Percentiles rank a stretch among this genome's conserved stretches.
Conservation (phyloP, 306 rosid genomes). For the Prunus mongolica region DNA sequence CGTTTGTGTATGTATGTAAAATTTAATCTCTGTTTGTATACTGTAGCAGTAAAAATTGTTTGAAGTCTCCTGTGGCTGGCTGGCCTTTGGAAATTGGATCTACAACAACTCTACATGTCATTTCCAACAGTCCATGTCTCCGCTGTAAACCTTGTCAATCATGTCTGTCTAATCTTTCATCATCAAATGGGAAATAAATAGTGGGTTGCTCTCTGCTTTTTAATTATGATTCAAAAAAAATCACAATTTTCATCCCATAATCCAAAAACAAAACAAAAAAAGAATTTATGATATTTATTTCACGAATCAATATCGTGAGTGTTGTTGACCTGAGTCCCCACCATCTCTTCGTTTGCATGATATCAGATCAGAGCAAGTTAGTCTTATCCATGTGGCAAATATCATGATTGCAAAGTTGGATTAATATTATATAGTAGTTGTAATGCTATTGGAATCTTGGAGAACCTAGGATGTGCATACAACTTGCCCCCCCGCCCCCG, state of each 20-base stretch:
- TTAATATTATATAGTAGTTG: neutral
- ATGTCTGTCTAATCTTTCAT: neutral
- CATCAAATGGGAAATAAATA: neutral
- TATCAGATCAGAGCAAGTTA: neutral
- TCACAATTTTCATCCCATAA: neutral
- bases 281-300: neutral
- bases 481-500: neutral
- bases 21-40: too few species aligned
- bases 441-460: neutral
- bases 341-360: neutral
- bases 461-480: neutral
- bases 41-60: too few species aligned
- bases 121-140: neutral
- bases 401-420: constrained; percentile 8
- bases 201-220: neutral
- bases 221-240: neutral
- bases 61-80: neutral
- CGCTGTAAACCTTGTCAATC: neutral
- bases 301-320: neutral
- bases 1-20: too few species aligned
- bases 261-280: neutral
- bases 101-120: neutral
- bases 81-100: neutral
- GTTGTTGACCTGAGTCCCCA: constrained; percentile 2
- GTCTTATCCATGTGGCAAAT: neutral